phyloP scores from a whole-genome alignment of 2,329 filamentous ascomycete species.

The Tolypocladium sp. region DNA sequence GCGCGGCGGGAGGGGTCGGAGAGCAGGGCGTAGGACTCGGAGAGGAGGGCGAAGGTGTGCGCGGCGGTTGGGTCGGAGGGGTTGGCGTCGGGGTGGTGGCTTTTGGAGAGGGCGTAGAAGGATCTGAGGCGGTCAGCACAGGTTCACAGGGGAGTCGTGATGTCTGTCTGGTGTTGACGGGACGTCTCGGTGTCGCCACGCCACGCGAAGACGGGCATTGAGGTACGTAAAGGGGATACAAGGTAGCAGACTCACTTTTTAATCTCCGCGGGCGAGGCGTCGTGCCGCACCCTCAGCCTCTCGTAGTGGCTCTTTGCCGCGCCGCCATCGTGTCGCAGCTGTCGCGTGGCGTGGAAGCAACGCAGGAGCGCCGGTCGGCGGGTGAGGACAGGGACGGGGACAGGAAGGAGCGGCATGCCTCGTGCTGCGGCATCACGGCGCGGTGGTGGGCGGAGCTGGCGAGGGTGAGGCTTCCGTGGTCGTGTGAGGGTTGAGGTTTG shows the following conservation, averaged over 20 bases:
- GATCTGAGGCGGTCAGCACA: slow-evolving; percentile 30
- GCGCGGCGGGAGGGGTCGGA: slow-evolving; percentile 64
- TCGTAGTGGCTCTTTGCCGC: slow-evolving; percentile 64
- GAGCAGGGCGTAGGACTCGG: slow-evolving; percentile 74
- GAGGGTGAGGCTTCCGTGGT: slow-evolving; percentile 2
- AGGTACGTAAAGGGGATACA: too few species aligned
- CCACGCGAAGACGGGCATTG: too few species aligned
- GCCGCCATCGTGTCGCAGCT: not conserved
- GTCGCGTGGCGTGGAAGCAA: slow-evolving; percentile 14
- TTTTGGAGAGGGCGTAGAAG: slow-evolving; percentile 88
- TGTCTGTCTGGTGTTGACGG: too few species aligned
- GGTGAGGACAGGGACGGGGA: slow-evolving; percentile 14
- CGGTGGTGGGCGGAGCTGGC: not conserved
- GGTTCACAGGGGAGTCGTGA: too few species aligned
- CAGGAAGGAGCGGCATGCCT: slow-evolving; percentile 51
- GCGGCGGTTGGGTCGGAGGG: slow-evolving; percentile 62
- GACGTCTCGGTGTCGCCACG: too few species aligned
- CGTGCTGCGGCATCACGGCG: slow-evolving; percentile 34
- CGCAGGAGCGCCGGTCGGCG: slow-evolving; percentile 2
- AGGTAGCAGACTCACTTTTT: slow-evolving; percentile 65
- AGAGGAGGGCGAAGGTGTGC: slow-evolving; percentile 71
- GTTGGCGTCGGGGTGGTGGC: slow-evolving; percentile 89
- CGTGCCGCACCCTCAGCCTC: slow-evolving; percentile 60
- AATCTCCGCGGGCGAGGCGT: slow-evolving; percentile 66
- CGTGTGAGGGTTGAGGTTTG: not conserved